These are phyloP conservation scores for Sporothrix globosa DNA, from an alignment of 2,329 filamentous ascomycete genomes.

Conservation along the genomic window DNA sequence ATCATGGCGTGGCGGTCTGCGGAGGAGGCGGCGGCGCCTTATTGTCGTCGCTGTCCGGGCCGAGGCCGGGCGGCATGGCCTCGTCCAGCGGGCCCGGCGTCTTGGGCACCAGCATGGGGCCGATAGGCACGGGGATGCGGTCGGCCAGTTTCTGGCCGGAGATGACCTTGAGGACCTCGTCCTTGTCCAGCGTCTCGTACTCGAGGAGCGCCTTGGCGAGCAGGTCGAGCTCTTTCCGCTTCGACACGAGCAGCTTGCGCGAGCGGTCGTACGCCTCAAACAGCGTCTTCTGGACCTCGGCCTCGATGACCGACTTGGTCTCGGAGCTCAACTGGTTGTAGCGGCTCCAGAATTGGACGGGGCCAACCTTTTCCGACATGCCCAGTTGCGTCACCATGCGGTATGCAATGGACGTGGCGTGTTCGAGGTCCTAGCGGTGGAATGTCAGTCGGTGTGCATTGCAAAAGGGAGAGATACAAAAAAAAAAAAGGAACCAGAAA, in stretches of 20 bases:
- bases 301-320: constrained; percentile 84
- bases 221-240: constrained; percentile 82
- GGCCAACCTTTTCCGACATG: constrained; percentile 85
- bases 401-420: constrained; percentile 80
- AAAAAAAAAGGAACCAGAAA: neutral
- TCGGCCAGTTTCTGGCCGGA: constrained; percentile 78
- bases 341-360: constrained; percentile 81
- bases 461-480: neutral
- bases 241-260: constrained; percentile 68
- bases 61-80: constrained; percentile 30
- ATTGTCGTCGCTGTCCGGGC: constrained; percentile 29
- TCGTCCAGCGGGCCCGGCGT: constrained; percentile 32
- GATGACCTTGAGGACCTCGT: constrained; percentile 89
- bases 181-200: constrained; percentile 88
- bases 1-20: constrained; percentile 32
- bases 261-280: constrained; percentile 81
- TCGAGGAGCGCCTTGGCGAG: constrained; percentile 87
- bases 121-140: constrained; percentile 63
- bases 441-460: neutral
- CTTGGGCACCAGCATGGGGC: constrained; percentile 69
- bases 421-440: constrained; percentile 70
- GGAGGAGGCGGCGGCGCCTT: constrained; percentile 34
- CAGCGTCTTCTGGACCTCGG: constrained; percentile 81
- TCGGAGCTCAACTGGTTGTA: constrained; percentile 82
- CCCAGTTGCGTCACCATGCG: constrained; percentile 86